A percentile compares a stretch with the other conserved stretches of the same genome.
Conservation (phyloP, 1,284 basidiomycete species). For the Moniliophthora roreri region DNA sequence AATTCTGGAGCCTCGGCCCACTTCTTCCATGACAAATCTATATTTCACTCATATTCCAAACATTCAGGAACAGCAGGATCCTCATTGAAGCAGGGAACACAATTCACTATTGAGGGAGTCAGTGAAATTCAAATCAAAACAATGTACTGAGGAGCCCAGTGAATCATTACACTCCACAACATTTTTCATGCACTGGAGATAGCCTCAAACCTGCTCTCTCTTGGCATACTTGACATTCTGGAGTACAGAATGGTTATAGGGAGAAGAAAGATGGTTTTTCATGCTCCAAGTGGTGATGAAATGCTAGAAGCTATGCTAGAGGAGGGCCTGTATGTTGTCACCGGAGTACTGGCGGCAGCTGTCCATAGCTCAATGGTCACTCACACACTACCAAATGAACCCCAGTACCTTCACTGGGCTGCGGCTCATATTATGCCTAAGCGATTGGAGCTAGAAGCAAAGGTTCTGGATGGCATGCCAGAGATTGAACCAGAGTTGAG, state of each 20-base stretch:
- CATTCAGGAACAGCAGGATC: slow-evolving; percentile 53
- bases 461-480: too few species aligned
- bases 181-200: not conserved
- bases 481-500: too few species aligned
- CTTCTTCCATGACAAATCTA: slow-evolving; percentile 50
- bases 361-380: too few species aligned
- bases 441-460: too few species aligned
- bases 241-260: not conserved
- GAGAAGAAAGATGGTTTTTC: not conserved
- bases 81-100: slow-evolving; percentile 60
- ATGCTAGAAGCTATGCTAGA: not conserved
- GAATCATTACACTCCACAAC: not conserved
- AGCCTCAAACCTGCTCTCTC: not conserved
- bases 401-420: too few species aligned
- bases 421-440: too few species aligned
- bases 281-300: not conserved
- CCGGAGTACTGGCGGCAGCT: not conserved
- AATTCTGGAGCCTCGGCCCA: slow-evolving; percentile 37
- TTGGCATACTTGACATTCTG: not conserved
- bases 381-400: too few species aligned
- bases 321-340: not conserved
- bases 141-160: not conserved
- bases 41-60: slow-evolving; percentile 36
- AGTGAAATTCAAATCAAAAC: not conserved
- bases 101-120: slow-evolving; percentile 48